These are phyloP conservation scores for Xanthoparmelia taractica DNA, from an alignment of 495 filamentous ascomycete genomes.

Conservation along the genomic window DNA sequence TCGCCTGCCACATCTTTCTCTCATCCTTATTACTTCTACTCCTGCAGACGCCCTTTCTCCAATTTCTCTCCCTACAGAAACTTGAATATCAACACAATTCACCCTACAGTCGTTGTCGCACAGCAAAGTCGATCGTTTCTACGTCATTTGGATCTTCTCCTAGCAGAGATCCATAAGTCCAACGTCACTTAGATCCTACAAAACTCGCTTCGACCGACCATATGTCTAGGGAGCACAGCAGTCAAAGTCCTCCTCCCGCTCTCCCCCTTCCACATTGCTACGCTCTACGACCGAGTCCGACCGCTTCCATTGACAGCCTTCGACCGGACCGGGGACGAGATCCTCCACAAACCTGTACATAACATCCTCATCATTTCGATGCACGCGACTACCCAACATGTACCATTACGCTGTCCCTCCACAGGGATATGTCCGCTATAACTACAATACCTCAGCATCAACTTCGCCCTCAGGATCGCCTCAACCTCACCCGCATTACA, in stretches of 20 bases:
- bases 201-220: slow-evolving; percentile 20
- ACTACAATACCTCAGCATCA: slow-evolving; percentile 45
- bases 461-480: slow-evolving; percentile 37
- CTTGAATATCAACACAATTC: background rate
- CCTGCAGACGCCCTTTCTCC: background rate
- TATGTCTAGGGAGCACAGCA: slow-evolving; percentile 28
- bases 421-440: slow-evolving; percentile 43
- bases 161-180: slow-evolving; percentile 6
- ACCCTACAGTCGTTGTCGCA: slow-evolving; percentile 6
- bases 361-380: slow-evolving; percentile 14
- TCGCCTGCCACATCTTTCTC: slow-evolving; percentile 1
- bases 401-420: slow-evolving; percentile 46
- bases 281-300: slow-evolving; percentile 15
- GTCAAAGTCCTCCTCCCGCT: slow-evolving; percentile 23
- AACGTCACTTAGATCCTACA: slow-evolving; percentile 6
- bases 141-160: slow-evolving; percentile 14
- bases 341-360: slow-evolving; percentile 19
- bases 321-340: slow-evolving; percentile 22
- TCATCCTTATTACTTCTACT: background rate
- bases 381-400: slow-evolving; percentile 33
- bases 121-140: slow-evolving; percentile 1
- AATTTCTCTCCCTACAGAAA: background rate
- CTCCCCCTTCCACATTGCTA: slow-evolving; percentile 18
- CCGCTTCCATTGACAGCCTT: slow-evolving; percentile 9
- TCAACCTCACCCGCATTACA: slow-evolving; percentile 21